phyloP scores from a whole-genome alignment of 495 filamentous ascomycete species.

The Collariella sp. region DNA sequence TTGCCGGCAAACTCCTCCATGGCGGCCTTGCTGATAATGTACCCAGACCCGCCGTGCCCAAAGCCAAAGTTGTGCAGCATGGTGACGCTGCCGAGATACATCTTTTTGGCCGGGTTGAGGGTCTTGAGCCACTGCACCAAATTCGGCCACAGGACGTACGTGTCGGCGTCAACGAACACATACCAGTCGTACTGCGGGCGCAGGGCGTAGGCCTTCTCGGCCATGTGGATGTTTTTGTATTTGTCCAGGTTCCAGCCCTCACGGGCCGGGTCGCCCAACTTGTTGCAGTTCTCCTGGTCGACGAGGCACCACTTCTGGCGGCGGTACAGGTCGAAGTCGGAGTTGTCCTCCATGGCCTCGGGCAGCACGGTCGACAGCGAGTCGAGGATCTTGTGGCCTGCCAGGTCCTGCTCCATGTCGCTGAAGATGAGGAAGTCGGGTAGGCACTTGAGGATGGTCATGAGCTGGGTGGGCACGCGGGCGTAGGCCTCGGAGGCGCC shows the following conservation, averaged over 20 bases:
- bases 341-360: conserved; percentile 26
- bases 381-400: conserved; percentile 42
- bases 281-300: conserved; percentile 35
- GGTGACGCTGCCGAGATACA: conserved; percentile 53
- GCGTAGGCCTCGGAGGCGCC: conserved; percentile 47
- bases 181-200: conserved; percentile 53
- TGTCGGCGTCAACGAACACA: conserved; percentile 62
- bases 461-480: conserved; percentile 47
- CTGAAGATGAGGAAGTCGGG: conserved; percentile 51
- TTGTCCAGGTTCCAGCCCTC: conserved; percentile 45
- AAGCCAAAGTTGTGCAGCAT: conserved; percentile 49
- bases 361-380: conserved; percentile 40
- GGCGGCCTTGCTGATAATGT: conserved; percentile 52
- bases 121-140: conserved; percentile 47
- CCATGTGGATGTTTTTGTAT: conserved; percentile 41
- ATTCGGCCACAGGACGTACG: conserved; percentile 56
- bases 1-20: conserved; percentile 39
- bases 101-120: conserved; percentile 41
- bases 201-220: conserved; percentile 35
- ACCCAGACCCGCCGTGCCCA: conserved; percentile 61
- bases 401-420: conserved; percentile 45
- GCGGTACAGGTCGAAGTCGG: conserved; percentile 50
- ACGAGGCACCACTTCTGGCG: conserved; percentile 37
- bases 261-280: conserved; percentile 20
- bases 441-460: conserved; percentile 44